Evolutionary conservation across 2,329 filamentous ascomycete genomes (phyloP), one percentile per base, ranked within the genome.

Genomic region (Stemphylium beticola): DNA sequence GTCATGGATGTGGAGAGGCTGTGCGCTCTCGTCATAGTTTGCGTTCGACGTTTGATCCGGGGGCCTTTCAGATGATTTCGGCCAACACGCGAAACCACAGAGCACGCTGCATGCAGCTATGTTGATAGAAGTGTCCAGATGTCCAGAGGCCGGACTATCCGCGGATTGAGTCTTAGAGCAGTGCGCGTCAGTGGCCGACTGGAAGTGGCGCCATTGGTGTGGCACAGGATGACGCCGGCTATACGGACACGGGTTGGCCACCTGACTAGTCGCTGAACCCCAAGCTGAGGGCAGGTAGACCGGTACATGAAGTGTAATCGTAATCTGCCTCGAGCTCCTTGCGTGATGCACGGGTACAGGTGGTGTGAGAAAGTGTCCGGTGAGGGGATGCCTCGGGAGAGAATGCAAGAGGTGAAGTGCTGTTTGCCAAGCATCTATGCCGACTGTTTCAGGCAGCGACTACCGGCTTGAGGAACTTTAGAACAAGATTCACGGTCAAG

Each of bases 181-280:
- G 55, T 51, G 46, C 49, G 43, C 26, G 26, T 48, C 43, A 44
- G 43, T 39, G 26, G 49, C 29, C 20, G 15, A 41, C 46, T 44
- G 49, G 32, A 54, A 50, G 45, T 36, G 24, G 44, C 49, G 53
- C 53, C 58, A 59, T 55, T 39, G 39, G 41, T 49, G 53, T 59
- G 55, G 60, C 55, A 55, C 45, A 59, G 34, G 49, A 50, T 55
- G 51, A 55, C 40, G 47, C 58, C 57, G 56, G 61, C 24, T 61
- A 56, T 53, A 42, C 56, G 56, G 58, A 57, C 44, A 50, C 33
- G 40, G 51, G 26, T 50, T 62, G 61, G 49, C 54, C 58, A 64
- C 56, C 40, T 60, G 58, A 60, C 40, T 47, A 29, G 37, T 39
- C 49, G 32, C 32, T 53, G 49, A 58, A 57, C 54, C 58, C 60